These are phyloP conservation scores for Metschnikowia lunata DNA, from an alignment of 805 yeast species.

Conservation along the genomic window DNA sequence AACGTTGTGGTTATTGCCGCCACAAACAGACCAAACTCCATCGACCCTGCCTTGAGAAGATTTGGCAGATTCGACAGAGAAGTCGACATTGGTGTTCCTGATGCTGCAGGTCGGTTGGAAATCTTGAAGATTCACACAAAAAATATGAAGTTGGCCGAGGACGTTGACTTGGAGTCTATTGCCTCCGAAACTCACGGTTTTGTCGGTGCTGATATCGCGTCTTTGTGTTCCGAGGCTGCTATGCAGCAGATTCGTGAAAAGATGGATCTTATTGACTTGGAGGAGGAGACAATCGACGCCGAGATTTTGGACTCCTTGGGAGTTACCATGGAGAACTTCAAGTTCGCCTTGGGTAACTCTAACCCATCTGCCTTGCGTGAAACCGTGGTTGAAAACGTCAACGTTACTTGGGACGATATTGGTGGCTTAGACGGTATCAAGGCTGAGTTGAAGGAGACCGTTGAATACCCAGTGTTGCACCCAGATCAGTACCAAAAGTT, in stretches of 20 bases:
- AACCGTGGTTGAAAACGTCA: conserved; percentile 97
- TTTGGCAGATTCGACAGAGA: conserved; percentile 85
- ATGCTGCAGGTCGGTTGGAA: conserved; percentile 97
- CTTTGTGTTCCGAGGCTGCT: conserved; percentile 99
- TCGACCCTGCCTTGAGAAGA: conserved; percentile 81
- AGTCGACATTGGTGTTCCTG: conserved; percentile 90
- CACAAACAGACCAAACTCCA: conserved; percentile 81
- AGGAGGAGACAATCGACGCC: conserved; percentile 95
- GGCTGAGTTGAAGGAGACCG: conserved; percentile 96
- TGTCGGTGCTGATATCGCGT: conserved; percentile 98
- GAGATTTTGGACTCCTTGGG: conserved; percentile 94
- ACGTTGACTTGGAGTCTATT: conserved; percentile 91
- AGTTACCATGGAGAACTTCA: conserved; percentile 98
- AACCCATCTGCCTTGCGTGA: conserved; percentile 99
- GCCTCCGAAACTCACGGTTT: conserved; percentile 99
- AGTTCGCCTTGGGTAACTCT: conserved; percentile 95
- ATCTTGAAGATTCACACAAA: conserved; percentile 96
- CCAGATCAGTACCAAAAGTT: conserved; percentile 98
- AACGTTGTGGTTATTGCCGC: conserved; percentile 98
- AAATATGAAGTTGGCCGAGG: conserved; percentile 94
- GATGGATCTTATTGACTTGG: conserved; percentile 95
- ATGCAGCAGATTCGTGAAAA: conserved; percentile 99
- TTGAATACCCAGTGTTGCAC: conserved; percentile 96
- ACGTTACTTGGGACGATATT: conserved; percentile 98
- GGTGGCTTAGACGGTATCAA: conserved; percentile 97